Evolutionary conservation across 768 basidiomycete species (phyloP).

Genomic region (Russula compacta): DNA sequence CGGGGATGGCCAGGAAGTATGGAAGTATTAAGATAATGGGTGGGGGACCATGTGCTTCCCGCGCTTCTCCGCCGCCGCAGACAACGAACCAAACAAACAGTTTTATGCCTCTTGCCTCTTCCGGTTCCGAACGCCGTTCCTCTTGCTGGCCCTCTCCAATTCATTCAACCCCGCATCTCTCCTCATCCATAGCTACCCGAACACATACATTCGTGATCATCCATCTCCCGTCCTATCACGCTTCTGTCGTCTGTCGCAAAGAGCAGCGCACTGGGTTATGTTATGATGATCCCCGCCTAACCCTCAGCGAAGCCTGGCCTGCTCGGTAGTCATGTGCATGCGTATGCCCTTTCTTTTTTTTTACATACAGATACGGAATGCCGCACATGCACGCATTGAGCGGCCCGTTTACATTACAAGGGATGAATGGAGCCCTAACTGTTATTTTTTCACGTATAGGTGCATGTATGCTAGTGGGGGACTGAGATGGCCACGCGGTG

Average conservation of each 20-base stretch:
- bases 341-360: no score
- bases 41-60: slow-evolving; percentile 16
- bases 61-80: slow-evolving; percentile 11
- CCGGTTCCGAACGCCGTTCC: background rate
- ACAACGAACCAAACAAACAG: no score
- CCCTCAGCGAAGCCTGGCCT: no score
- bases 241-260: no score
- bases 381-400: no score
- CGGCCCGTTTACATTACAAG: slow-evolving; percentile 2
- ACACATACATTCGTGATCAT: background rate
- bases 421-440: no score
- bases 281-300: no score
- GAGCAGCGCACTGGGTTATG: no score
- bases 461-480: background rate
- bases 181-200: background rate
- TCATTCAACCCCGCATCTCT: background rate
- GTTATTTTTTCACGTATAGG: no score
- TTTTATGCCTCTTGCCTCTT: background rate
- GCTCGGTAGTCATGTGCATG: no score
- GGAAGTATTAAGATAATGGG: background rate
- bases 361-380: no score
- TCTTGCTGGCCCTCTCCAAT: background rate
- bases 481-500: slow-evolving; percentile 8
- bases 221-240: no score
- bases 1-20: slow-evolving; percentile 19